Conservation (phyloP, 2,329 filamentous ascomycete genomes). For the Epichloe sibirici region DNA sequence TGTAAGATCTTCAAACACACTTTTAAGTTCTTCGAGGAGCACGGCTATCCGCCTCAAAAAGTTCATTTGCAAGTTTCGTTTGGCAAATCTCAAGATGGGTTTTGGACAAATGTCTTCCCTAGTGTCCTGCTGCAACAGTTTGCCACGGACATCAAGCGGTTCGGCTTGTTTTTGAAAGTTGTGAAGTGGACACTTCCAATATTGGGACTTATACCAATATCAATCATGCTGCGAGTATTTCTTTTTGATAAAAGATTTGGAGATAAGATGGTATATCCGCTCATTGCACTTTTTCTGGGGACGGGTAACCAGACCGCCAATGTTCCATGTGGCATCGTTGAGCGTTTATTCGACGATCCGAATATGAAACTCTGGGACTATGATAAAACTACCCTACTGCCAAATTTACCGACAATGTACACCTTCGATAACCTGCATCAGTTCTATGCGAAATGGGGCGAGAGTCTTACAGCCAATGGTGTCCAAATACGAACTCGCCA, state of each 20-base stretch:
- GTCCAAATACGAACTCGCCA: constrained; percentile 44
- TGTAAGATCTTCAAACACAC: constrained; percentile 53
- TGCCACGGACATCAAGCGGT: constrained; percentile 42
- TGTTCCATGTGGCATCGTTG: constrained; percentile 56
- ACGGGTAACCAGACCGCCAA: constrained; percentile 65
- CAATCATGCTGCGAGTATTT: constrained; percentile 53
- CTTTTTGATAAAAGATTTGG: constrained; percentile 58
- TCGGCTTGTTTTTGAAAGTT: constrained; percentile 42
- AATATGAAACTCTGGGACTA: constrained; percentile 50
- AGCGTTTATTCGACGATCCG: constrained; percentile 44
- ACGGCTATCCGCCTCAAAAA: constrained; percentile 42
- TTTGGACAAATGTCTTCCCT: constrained; percentile 56
- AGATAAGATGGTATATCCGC: constrained; percentile 57
- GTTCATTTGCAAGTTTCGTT: constrained; percentile 52
- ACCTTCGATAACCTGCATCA: constrained; percentile 50
- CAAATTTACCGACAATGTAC: constrained; percentile 52
- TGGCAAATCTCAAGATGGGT: constrained; percentile 43
- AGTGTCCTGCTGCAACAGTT: constrained; percentile 44
- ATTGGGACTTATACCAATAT: constrained; percentile 50
- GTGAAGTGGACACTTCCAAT: constrained; percentile 48
- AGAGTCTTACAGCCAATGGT: constrained; percentile 39
- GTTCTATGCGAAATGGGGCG: constrained; percentile 49
- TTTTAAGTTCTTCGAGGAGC: constrained; percentile 49
- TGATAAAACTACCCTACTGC: constrained; percentile 39
- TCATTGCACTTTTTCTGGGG: constrained; percentile 61